A percentile compares a stretch with the other conserved stretches of the same genome.
phyloP scores from a whole-genome alignment of 345 rosid genomes.

The Gossypium arboreum region DNA sequence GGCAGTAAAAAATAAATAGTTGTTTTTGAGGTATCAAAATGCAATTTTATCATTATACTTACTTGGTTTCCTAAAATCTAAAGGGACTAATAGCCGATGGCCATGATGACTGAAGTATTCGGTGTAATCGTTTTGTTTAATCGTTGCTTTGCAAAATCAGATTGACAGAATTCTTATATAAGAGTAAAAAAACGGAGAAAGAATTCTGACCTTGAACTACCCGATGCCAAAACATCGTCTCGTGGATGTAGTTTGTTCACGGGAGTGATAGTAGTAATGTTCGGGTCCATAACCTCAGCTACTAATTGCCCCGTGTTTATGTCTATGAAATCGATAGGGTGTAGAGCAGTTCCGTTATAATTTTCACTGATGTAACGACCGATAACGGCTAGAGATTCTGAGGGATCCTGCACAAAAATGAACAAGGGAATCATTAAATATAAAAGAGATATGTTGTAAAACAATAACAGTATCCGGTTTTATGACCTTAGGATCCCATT shows the following conservation, averaged over 20 bases:
- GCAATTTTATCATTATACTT: no score
- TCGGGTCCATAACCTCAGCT: constrained; percentile 95
- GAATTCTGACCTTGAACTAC: constrained; percentile 76
- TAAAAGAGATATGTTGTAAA: background rate
- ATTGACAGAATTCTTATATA: no score
- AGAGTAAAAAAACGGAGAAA: background rate
- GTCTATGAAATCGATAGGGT: constrained; percentile 92
- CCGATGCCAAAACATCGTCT: constrained; percentile 89
- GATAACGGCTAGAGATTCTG: constrained; percentile 80
- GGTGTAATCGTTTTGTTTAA: no score
- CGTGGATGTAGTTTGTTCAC: constrained; percentile 93
- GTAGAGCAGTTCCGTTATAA: constrained; percentile 79
- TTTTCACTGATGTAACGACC: constrained; percentile 97
- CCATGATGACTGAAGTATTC: no score
- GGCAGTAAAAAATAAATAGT: no score
- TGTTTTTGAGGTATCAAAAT: no score
- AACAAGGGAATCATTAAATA: background rate
- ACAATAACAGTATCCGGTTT: background rate
- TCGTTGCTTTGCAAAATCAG: no score
- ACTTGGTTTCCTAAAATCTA: no score
- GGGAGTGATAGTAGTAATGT: constrained; percentile 86
- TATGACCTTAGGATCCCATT: constrained; percentile 97
- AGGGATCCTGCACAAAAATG: constrained; percentile 60
- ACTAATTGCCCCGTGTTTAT: constrained; percentile 76
- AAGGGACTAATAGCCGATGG: no score